Percentiles rank a stretch among this genome's conserved stretches.
Evolutionary conservation across 2,329 filamentous ascomycete species (phyloP).

Genomic region (Cladosporium austrohemisphaericum): DNA sequence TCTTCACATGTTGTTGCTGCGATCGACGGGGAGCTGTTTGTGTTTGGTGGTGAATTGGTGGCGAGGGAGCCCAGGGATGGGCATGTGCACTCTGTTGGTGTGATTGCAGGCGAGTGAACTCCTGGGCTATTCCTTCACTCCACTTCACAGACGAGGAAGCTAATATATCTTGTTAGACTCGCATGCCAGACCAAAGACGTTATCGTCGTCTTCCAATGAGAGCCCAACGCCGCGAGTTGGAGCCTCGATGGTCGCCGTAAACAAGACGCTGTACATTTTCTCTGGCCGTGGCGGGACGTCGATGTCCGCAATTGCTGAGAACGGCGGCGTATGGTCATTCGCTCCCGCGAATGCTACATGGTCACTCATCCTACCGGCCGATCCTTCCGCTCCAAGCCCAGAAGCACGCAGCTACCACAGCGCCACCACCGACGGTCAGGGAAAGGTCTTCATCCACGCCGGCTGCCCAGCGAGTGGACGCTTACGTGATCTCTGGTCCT

Average conservation of each 20-base stretch:
- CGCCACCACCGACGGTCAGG: conserved; percentile 61
- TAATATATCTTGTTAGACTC: too few relatives aligned
- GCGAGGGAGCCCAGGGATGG: conserved; percentile 68
- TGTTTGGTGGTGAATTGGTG: conserved; percentile 73
- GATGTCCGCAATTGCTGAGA: conserved; percentile 69
- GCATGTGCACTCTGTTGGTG: conserved; percentile 59
- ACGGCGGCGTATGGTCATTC: conserved; percentile 72
- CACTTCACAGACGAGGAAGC: too few relatives aligned
- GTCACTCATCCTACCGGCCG: conserved; percentile 59
- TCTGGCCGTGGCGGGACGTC: conserved; percentile 69
- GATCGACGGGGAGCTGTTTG: conserved; percentile 50
- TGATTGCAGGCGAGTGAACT: too few relatives aligned
- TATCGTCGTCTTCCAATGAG: background rate
- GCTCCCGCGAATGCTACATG: conserved; percentile 63
- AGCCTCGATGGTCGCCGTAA: conserved; percentile 65
- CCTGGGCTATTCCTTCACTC: too few relatives aligned
- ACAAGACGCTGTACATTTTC: conserved; percentile 72
- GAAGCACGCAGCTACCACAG: conserved; percentile 68
- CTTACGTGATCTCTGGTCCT: conserved; percentile 72
- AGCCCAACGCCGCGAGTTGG: conserved; percentile 69
- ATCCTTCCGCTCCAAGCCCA: conserved; percentile 50
- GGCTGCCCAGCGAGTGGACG: conserved; percentile 64
- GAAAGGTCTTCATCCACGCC: conserved; percentile 72
- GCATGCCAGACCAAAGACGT: conserved; percentile 9
- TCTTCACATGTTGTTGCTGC: conserved; percentile 68